phyloP scores from a whole-genome alignment of 768 basidiomycete genomes.

The Ephemerocybe angulata region DNA sequence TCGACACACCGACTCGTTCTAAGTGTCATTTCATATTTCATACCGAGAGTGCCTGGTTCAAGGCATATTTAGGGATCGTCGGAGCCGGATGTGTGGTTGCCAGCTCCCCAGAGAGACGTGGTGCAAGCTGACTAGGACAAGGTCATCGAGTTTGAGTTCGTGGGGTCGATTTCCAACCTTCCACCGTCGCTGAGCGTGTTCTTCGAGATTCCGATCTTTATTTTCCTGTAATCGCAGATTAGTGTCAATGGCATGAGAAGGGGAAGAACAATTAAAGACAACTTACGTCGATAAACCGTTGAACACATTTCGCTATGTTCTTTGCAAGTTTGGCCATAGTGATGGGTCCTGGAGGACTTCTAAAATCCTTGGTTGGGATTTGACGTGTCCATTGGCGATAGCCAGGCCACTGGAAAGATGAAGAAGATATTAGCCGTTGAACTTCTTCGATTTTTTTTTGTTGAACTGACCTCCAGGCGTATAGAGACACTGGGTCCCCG shows the following conservation, averaged over 20 bases:
- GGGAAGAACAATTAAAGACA: neutral
- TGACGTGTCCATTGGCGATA: slow-evolving; percentile 76
- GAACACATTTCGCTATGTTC: slow-evolving; percentile 74
- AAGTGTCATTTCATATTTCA: too few species aligned
- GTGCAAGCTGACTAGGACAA: slow-evolving; percentile 74
- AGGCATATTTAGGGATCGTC: slow-evolving; percentile 28
- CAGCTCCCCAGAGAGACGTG: slow-evolving; percentile 81
- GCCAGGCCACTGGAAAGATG: slow-evolving; percentile 64
- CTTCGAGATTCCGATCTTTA: slow-evolving; percentile 52
- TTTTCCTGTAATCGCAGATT: slow-evolving; percentile 39
- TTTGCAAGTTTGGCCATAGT: slow-evolving; percentile 74
- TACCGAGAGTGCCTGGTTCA: too few species aligned
- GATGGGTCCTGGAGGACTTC: slow-evolving; percentile 73
- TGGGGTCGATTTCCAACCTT: slow-evolving; percentile 50
- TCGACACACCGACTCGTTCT: neutral
- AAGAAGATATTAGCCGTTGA: slow-evolving; percentile 11
- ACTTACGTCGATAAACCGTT: slow-evolving; percentile 61
- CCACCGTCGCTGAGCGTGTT: slow-evolving; percentile 60
- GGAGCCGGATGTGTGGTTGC: slow-evolving; percentile 73
- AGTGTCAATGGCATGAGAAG: slow-evolving; percentile 5
- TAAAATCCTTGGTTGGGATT: slow-evolving; percentile 79
- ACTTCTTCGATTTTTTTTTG: too few species aligned
- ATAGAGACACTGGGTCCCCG: slow-evolving; percentile 81
- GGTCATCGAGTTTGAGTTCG: slow-evolving; percentile 59
- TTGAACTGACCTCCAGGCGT: slow-evolving; percentile 57